These are phyloP conservation scores for Schrenkiella parvula DNA, from an alignment of 345 rosid species.

Conservation along the genomic window DNA sequence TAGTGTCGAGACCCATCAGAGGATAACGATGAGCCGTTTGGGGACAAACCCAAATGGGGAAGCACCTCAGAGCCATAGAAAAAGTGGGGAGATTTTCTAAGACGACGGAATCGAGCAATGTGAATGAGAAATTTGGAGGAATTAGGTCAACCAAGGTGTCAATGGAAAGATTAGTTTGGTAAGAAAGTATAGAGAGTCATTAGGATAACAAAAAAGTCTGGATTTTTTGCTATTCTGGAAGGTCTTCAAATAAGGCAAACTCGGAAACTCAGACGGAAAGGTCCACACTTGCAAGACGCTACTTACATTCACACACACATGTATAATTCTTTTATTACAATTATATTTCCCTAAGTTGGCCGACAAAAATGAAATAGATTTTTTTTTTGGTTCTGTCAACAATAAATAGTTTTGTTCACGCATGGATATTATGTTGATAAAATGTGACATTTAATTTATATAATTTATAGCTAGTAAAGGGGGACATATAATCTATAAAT, in stretches of 20 bases:
- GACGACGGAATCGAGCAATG: conserved; percentile 12
- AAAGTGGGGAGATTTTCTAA: conserved; percentile 14
- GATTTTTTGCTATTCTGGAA: conserved; percentile 7
- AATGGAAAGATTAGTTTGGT: conserved; percentile 20
- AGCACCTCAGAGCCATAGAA: conserved; percentile 58
- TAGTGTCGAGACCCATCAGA: conserved; percentile 32
- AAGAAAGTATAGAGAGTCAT: conserved; percentile 11
- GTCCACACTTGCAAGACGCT: conserved; percentile 29
- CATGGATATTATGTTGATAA: background rate
- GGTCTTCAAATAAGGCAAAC: conserved; percentile 17
- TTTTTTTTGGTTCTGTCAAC: conserved; percentile 4
- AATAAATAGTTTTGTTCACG: background rate
- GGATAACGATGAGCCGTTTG: conserved; percentile 31
- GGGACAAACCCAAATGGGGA: conserved; percentile 53
- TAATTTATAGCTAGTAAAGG: no score
- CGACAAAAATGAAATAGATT: conserved; percentile 8
- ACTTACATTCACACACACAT: conserved; percentile 25
- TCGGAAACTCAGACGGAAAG: conserved; percentile 24
- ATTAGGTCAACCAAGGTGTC: conserved; percentile 26
- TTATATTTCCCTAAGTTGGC: background rate
- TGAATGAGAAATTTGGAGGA: background rate
- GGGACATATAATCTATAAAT: no score
- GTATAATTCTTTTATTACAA: background rate
- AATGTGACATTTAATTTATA: background rate
- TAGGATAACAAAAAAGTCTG: background rate